These are phyloP conservation scores for Vigna mungo DNA, from an alignment of 306 rosid species.

Conservation along the genomic window DNA sequence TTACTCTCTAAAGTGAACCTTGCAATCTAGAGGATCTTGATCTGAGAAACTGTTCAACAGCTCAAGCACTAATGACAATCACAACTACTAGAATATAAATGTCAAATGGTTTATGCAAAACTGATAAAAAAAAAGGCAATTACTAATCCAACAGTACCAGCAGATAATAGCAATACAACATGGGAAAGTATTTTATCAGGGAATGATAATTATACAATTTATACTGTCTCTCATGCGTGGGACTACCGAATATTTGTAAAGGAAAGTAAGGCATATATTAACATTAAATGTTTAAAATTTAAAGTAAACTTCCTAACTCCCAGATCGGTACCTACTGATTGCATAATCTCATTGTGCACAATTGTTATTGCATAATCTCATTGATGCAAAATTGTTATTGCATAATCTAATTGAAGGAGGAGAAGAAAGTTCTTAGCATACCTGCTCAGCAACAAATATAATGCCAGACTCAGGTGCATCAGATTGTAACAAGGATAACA, in stretches of 20 bases:
- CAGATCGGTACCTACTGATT: slow-evolving; percentile 26
- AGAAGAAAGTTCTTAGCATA: slow-evolving; percentile 48
- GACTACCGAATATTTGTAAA: slow-evolving; percentile 4
- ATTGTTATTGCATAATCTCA: slow-evolving; percentile 27
- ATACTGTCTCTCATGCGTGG: slow-evolving; percentile 1
- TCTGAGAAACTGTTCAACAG: too few species aligned
- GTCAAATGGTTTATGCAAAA: neutral
- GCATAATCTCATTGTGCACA: slow-evolving; percentile 15
- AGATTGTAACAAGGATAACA: slow-evolving; percentile 69
- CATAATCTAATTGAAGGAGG: slow-evolving; percentile 28
- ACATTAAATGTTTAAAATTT: slow-evolving; percentile 14
- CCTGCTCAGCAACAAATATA: slow-evolving; percentile 86
- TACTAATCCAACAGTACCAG: slow-evolving; percentile 16
- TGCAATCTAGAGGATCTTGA: too few species aligned
- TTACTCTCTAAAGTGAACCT: too few species aligned
- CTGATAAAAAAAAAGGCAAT: slow-evolving; percentile 1
- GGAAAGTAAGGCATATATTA: slow-evolving; percentile 23
- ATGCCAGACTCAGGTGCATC: slow-evolving; percentile 83
- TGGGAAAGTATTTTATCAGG: slow-evolving; percentile 24
- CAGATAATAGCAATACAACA: slow-evolving; percentile 19
- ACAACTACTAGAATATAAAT: too few species aligned
- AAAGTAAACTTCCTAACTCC: slow-evolving; percentile 1
- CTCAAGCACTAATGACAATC: too few species aligned
- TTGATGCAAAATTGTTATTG: neutral
- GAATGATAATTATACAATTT: slow-evolving; percentile 28